Percentiles rank a stretch among this genome's conserved stretches.
Evolutionary conservation across 441 rosid species (phyloP).

Genomic region (Adansonia gregorii): DNA sequence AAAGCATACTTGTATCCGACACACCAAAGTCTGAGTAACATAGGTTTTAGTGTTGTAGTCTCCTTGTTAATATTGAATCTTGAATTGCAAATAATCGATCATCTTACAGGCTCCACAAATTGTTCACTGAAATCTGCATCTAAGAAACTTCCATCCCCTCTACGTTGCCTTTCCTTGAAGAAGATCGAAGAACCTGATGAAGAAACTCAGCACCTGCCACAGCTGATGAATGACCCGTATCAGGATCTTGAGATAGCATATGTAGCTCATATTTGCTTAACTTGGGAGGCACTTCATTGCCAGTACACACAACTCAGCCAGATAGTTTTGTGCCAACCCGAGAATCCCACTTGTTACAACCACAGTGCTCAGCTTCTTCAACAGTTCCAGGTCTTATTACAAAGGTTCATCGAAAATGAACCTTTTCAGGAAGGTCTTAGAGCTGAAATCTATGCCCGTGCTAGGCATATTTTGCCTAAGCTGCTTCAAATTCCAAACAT

Average conservation of each 20-base stretch:
- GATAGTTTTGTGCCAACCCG: slow-evolving; percentile 69
- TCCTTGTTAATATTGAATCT: neutral
- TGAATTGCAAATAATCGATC: neutral
- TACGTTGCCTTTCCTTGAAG: slow-evolving; percentile 84
- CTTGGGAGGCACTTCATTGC: slow-evolving; percentile 99
- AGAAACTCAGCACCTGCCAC: slow-evolving; percentile 65
- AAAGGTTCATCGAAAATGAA: slow-evolving; percentile 92
- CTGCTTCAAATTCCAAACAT: slow-evolving; percentile 90
- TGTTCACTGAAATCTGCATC: slow-evolving; percentile 52
- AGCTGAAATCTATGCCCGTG: slow-evolving; percentile 72
- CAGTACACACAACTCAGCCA: slow-evolving; percentile 85
- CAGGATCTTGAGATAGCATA: slow-evolving; percentile 87
- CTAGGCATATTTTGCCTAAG: slow-evolving; percentile 73
- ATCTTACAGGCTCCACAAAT: slow-evolving; percentile 51
- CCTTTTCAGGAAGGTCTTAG: slow-evolving; percentile 85
- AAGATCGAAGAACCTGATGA: slow-evolving; percentile 71
- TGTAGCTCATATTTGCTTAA: slow-evolving; percentile 87
- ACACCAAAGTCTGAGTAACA: too few species aligned
- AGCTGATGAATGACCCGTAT: slow-evolving; percentile 51
- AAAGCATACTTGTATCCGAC: too few species aligned
- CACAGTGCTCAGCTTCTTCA: slow-evolving; percentile 87
- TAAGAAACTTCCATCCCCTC: slow-evolving; percentile 80
- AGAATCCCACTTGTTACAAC: slow-evolving; percentile 64
- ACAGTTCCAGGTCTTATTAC: slow-evolving; percentile 86
- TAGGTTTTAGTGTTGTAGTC: neutral